phyloP scores from a whole-genome alignment of 23 red algal species.

The Gracilaria gracilis region DNA sequence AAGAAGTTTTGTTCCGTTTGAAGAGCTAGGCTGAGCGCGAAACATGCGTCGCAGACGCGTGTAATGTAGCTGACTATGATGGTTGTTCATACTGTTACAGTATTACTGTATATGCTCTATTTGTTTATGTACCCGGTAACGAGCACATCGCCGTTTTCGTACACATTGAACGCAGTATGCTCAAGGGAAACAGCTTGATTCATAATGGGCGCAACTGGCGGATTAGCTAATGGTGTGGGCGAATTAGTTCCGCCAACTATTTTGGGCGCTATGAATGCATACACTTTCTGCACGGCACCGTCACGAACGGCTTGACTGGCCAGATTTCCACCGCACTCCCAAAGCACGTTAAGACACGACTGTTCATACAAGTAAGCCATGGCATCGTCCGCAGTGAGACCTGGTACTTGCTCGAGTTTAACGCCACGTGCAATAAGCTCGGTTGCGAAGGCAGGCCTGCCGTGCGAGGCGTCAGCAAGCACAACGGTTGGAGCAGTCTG shows the following conservation, averaged over 20 bases:
- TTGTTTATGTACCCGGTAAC: slow-evolving; percentile 48
- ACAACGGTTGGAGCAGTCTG: slow-evolving; percentile 44
- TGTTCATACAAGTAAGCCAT: slow-evolving; percentile 70
- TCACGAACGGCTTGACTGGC: slow-evolving; percentile 75
- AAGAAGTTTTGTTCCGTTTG: no score
- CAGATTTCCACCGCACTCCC: slow-evolving; percentile 94
- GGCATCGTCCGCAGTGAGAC: slow-evolving; percentile 35
- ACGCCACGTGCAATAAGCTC: slow-evolving; percentile 62
- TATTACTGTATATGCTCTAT: not conserved
- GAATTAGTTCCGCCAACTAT: slow-evolving; percentile 76
- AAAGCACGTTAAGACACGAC: slow-evolving; percentile 78
- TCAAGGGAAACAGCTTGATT: slow-evolving; percentile 42
- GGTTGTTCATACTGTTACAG: not conserved
- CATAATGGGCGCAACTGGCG: slow-evolving; percentile 34
- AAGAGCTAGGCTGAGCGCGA: not conserved
- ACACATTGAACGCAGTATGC: not conserved
- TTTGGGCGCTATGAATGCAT: slow-evolving; percentile 92
- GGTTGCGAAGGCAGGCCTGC: slow-evolving; percentile 7
- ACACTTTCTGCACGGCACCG: slow-evolving; percentile 82
- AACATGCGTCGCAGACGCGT: not conserved
- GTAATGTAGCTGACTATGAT: not conserved
- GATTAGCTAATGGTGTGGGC: slow-evolving; percentile 30
- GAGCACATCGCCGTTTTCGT: slow-evolving; percentile 64
- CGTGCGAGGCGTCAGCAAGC: slow-evolving; percentile 46
- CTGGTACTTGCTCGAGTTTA: slow-evolving; percentile 43